Conservation (phyloP, 495 filamentous ascomycete species). For the Penicillium cosmopolitanum region DNA sequence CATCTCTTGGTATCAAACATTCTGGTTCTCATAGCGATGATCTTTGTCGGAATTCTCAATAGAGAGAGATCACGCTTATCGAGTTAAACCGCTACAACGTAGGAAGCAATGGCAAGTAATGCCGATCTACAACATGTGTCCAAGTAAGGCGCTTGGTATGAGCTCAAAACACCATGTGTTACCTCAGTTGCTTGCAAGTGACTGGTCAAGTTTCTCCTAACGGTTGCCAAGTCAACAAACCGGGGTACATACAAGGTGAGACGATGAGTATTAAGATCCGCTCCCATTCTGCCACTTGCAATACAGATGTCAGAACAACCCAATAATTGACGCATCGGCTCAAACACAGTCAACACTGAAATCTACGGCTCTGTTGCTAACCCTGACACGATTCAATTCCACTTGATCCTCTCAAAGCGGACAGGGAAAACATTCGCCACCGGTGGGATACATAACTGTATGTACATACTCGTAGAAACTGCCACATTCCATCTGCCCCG, state of each 20-base stretch:
- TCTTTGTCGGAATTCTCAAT: no score
- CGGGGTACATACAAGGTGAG: neutral
- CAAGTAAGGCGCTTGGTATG: neutral
- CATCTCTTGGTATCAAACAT: neutral
- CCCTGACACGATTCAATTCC: neutral
- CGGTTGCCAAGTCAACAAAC: constrained; percentile 28
- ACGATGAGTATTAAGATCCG: constrained; percentile 2
- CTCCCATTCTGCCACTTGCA: neutral
- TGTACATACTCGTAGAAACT: neutral
- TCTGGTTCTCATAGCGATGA: no score
- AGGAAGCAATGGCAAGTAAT: no score
- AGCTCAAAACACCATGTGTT: neutral
- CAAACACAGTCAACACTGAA: neutral
- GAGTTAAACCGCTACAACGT: no score
- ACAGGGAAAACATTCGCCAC: neutral
- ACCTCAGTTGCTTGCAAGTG: neutral
- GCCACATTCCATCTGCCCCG: constrained; percentile 10
- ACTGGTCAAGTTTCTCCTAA: constrained; percentile 18
- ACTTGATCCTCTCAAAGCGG: neutral
- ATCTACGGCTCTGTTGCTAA: neutral
- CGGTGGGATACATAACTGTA: neutral
- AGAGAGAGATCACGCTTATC: no score
- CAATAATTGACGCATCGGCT: neutral
- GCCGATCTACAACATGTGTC: neutral
- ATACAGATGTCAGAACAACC: neutral